Evolutionary conservation across 2,329 filamentous ascomycete genomes (phyloP).

Genomic region (Exophiala calicioides): DNA sequence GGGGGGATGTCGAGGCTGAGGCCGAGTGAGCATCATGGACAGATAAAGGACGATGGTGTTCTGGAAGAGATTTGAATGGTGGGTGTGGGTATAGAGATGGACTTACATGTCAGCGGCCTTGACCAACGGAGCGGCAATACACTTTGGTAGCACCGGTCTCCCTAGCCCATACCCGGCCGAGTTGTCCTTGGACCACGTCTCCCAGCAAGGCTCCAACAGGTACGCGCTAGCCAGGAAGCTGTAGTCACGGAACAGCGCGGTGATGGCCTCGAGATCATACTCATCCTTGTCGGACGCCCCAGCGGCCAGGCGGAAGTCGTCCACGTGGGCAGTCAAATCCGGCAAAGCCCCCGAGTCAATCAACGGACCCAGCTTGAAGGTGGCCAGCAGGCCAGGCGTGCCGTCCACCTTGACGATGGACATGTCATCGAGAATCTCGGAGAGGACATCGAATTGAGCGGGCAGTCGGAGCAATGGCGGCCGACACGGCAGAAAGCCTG

Average conservation of each 20-base stretch:
- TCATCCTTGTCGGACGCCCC: constrained; percentile 45
- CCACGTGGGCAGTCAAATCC: constrained; percentile 72
- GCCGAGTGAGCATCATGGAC: no score
- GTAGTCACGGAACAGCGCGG: constrained; percentile 88
- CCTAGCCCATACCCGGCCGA: constrained; percentile 78
- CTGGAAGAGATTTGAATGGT: constrained; percentile 32
- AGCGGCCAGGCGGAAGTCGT: constrained; percentile 58
- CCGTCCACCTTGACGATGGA: constrained; percentile 76
- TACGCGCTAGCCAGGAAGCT: constrained; percentile 88
- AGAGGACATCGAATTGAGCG: constrained; percentile 69
- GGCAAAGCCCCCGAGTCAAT: constrained; percentile 69
- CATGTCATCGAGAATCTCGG: constrained; percentile 72
- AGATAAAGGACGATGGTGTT: no score
- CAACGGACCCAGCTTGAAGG: constrained; percentile 71
- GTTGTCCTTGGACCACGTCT: constrained; percentile 59
- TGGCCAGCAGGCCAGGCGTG: constrained; percentile 73
- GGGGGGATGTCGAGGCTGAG: constrained; percentile 78
- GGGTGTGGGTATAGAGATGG: constrained; percentile 9
- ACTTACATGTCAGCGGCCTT: constrained; percentile 83
- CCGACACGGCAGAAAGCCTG: constrained; percentile 47
- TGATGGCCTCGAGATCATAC: constrained; percentile 74
- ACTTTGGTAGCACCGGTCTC: constrained; percentile 69
- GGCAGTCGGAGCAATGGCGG: constrained; percentile 59
- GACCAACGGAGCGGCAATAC: constrained; percentile 78
- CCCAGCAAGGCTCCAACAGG: constrained; percentile 86